These are phyloP conservation scores for Cytospora chrysosperma DNA, from an alignment of 2,329 filamentous ascomycete genomes.

Conservation along the genomic window DNA sequence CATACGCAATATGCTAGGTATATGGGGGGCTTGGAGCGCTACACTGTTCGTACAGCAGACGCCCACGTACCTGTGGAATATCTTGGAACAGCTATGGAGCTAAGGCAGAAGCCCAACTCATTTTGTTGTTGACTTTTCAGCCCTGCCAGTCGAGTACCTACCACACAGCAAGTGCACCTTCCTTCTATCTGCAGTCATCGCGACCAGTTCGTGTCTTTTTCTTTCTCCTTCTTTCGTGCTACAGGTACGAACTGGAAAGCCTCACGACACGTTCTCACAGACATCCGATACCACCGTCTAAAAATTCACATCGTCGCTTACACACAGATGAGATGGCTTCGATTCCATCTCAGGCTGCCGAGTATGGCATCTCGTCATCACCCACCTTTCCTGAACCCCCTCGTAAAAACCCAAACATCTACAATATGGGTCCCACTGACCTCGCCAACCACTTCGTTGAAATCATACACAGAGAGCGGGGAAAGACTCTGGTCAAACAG, in stretches of 20 bases:
- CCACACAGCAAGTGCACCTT: neutral
- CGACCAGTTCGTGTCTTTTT: neutral
- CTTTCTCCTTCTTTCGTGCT: no score
- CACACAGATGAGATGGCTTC: neutral
- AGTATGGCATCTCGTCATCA: neutral
- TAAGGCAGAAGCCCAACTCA: neutral
- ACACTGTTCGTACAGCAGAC: neutral
- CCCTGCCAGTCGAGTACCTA: neutral
- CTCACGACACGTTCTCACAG: neutral
- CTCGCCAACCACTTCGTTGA: neutral
- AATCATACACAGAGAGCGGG: neutral
- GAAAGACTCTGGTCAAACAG: neutral
- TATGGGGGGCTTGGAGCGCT: neutral
- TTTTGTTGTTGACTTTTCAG: neutral
- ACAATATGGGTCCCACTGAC: neutral
- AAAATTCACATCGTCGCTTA: neutral
- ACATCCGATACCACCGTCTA: neutral
- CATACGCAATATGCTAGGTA: neutral
- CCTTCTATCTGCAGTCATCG: neutral
- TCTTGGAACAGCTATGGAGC: neutral
- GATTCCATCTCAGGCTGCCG: neutral
- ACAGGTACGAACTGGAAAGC: neutral
- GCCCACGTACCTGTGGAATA: neutral
- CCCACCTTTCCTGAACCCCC: neutral
- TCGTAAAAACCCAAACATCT: neutral